Evolutionary conservation across 257 asterid genomes (phyloP), one percentile per base, ranked within the genome.

Genomic region (Leptodermis oblonga): DNA sequence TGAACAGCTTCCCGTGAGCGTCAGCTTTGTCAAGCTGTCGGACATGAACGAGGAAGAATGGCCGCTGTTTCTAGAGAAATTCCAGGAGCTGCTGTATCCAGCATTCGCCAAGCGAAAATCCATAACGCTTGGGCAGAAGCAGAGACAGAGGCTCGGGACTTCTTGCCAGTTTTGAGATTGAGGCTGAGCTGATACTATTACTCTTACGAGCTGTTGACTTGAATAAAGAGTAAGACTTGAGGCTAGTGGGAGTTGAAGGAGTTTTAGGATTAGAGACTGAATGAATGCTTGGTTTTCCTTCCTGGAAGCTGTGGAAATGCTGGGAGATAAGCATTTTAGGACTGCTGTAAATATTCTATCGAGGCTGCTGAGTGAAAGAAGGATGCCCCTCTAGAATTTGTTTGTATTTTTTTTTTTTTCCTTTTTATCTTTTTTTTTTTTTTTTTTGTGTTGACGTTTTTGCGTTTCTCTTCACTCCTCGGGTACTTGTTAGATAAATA

Each of bases 91-190:
- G 74, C 89, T 94, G 51, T 43, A 68, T 61, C 87, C 99, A 7
- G 95, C 93, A 12, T 90, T 91, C 49, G 88, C 77, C 59, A 82
- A 83, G 78, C 85, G 97, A 62, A 87, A 86, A 81, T 74, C 85
- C 0, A 65, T 70, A 33, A 75, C 91, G 0, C 73, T 79, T 26
- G 92, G 95, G 18, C 96, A 85, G 85, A 82, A 68, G 82, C 97
- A 87, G 86, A 73, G 85, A 63, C 97, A 84, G 83, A 94, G 99
- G 92, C 97, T 94, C 0, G 99, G 99, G 51, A 90, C 99, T 74
- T 93, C 99, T 54, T 93, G 99, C 92, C 90, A 86, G 96, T 93
- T 93, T 89, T 93, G 99, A 93, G 85, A 73, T 67, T 11, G 80
- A n/a, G n/a, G n/a, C n/a, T n/a, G n/a, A 70, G 74, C 74, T 18